Evolutionary conservation across 2,329 filamentous ascomycete species (phyloP), one percentile per base, ranked within the genome.

Genomic region (Ambrosiella cleistominuta): DNA sequence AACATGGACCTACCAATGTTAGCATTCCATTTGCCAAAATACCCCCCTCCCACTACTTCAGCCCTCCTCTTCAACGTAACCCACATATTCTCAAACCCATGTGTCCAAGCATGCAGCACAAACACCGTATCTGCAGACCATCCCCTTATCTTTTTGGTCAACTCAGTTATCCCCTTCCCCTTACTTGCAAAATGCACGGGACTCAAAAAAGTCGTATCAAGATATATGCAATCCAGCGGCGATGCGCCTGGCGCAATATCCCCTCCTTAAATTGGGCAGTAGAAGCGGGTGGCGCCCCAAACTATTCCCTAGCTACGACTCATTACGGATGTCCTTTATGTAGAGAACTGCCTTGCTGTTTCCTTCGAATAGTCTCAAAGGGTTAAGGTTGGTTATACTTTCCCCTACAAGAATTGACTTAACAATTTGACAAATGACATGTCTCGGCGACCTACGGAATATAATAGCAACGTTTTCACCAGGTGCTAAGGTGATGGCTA

Each of bases 41-140:
- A 64, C 57, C 66, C 57, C 57, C 56, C 60, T 8, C 12, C 1
- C 37, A 4, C 1, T 6, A 58, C 65, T 79, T 70, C 0, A 96
- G 71, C 9, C 81, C 79, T n/a, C 19, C 82, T 78, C 0, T 88
- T 83, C 0, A 97, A 70, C 0, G 88, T 85, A 60, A 89, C 73
- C 89, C 89, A 96, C 0, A 95, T 88, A 56, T 95, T 86, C 67
- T 97, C 90, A 62, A 96, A 95, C 0, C 76, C 76, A 19, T 57
- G 38, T 13, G 91, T 96, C 89, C 90, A 95, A 0, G 88, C 80
- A 59, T 89, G 80, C 51, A 97, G 77, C 67, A 95, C 86, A 65
- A 95, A 96, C 0, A 85, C 68, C 0, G 88, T 95, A 44, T 88
- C 79, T 1, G 72, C 62, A 0, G 89, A 84, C 66, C 91, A 95